Evolutionary conservation across 768 basidiomycete genomes (phyloP).

Genomic region (Chalciporus pseudorubinellus): DNA sequence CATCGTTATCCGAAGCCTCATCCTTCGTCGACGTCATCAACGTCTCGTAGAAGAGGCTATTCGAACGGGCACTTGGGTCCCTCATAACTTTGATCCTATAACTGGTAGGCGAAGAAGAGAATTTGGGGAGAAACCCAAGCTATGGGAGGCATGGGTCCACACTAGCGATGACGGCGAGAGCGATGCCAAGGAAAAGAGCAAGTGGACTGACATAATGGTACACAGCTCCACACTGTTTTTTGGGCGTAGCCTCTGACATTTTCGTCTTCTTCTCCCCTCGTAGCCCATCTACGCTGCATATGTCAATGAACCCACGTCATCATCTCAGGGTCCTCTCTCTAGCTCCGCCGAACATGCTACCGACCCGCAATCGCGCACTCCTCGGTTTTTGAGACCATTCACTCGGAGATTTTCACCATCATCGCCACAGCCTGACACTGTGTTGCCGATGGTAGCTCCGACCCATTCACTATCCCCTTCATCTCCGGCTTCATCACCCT

Average conservation of each 20-base stretch:
- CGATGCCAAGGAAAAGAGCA: slow-evolving; percentile 17
- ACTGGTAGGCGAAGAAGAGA: slow-evolving; percentile 23
- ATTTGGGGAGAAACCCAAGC: slow-evolving; percentile 29
- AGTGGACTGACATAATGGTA: slow-evolving; percentile 32
- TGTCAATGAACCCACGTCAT: slow-evolving; percentile 11
- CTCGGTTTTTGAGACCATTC: slow-evolving; percentile 21
- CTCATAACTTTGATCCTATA: slow-evolving; percentile 20
- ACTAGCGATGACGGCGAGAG: slow-evolving; percentile 5
- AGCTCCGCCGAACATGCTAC: slow-evolving; percentile 1
- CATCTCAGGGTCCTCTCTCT: neutral
- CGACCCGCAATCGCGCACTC: slow-evolving; percentile 6
- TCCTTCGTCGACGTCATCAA: slow-evolving; percentile 61
- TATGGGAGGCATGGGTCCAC: slow-evolving; percentile 31
- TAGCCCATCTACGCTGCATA: slow-evolving; percentile 28
- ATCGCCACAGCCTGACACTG: slow-evolving; percentile 9
- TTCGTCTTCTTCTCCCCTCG: neutral
- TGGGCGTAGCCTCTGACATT: neutral
- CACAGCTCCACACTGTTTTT: neutral
- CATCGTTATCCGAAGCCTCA: slow-evolving; percentile 61
- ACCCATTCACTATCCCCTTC: slow-evolving; percentile 1
- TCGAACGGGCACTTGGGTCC: slow-evolving; percentile 59
- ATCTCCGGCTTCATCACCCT: slow-evolving; percentile 6
- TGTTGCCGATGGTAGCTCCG: slow-evolving; percentile 1
- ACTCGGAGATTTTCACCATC: slow-evolving; percentile 11
- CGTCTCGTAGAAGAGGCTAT: slow-evolving; percentile 62